Base-by-base conservation (phyloP, 495 filamentous ascomycete genomes). In the Lophiostoma macrostomum region DNA sequence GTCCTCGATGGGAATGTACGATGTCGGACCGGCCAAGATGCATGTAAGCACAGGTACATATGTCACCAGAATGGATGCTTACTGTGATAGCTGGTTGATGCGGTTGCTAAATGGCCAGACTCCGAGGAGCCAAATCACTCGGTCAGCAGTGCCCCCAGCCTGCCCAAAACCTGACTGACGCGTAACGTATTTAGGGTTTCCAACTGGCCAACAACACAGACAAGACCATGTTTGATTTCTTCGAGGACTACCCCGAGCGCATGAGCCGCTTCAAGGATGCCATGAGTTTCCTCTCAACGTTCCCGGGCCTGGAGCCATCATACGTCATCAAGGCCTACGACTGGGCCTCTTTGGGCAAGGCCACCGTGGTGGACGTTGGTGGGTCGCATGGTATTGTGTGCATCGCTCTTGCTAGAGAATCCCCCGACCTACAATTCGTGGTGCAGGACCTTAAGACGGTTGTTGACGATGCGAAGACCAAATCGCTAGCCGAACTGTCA, bases 391-490 rank as follows among this genome's bases (percentile, higher is more conserved):
- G 59, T 16, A 25, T 38, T 24, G 50, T 58, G 13, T 32, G 35
- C 37, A 40, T 54, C 13, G 37, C 34, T 7, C 23, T 63, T 19
- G 48, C 48, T 6, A 37, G 46, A 34, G 36, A 43, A 37, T 54
- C 37, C 44, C 48, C 54, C 3, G 19, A 46, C 27, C 20, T 56
- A 12, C 49, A 47, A 31, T 53, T 56, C 34, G 42, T 61, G 3
- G 58, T 61, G 2, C 58, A 61, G 25, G 58, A 61, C 25, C 34
- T 56, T 22, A 45, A 32, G 1, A 50, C 50, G 24, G 60, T 59
- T 14, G 36, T 71, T 40, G 61, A 69, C 20, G 56, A 60, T 29
- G 70, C 63, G 4, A 30, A 46, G 16, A 19, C 34, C 0, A 37
- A 50, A 27, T 12, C 40, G 18, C 57, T 46, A 37, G 29, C 18